Evolutionary conservation across 2,329 filamentous ascomycete species (phyloP).

Genomic region (Ambrosiella cleistominuta): DNA sequence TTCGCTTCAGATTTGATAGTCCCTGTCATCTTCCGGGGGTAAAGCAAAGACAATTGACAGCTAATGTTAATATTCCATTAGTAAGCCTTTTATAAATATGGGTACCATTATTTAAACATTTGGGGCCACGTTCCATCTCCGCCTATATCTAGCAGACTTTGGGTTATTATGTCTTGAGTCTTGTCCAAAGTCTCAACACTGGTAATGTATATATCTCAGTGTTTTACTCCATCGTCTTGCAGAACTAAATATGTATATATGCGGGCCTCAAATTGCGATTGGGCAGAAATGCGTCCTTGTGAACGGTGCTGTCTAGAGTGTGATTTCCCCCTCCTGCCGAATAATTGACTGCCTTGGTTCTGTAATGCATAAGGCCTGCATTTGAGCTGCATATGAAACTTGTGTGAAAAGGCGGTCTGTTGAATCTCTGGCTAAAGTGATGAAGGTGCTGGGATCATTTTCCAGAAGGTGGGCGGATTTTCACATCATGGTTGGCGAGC

Average conservation of each 20-base stretch:
- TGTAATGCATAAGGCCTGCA: not conserved
- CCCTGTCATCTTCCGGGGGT: not conserved
- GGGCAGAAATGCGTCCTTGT: not conserved
- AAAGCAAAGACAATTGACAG: not conserved
- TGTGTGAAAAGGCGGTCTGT: constrained; percentile 1
- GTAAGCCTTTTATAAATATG: too few relatives aligned
- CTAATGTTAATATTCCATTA: not conserved
- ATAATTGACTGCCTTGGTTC: not conserved
- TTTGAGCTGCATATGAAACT: constrained; percentile 1
- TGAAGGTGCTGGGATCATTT: too few relatives aligned
- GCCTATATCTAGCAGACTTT: too few relatives aligned
- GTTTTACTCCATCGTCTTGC: too few relatives aligned
- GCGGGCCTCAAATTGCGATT: not conserved
- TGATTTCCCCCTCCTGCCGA: not conserved
- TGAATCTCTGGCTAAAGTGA: not conserved
- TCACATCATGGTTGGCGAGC: too few relatives aligned
- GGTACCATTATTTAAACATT: too few relatives aligned
- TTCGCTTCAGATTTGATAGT: not conserved
- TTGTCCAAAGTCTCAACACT: too few relatives aligned
- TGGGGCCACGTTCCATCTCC: too few relatives aligned
- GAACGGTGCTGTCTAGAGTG: not conserved
- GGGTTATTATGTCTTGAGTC: too few relatives aligned
- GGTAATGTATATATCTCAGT: too few relatives aligned
- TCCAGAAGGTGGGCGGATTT: too few relatives aligned
- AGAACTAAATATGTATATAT: not conserved